These are phyloP conservation scores for Quambalaria eucalypti DNA, from an alignment of 1,284 basidiomycete species.

Conservation along the genomic window DNA sequence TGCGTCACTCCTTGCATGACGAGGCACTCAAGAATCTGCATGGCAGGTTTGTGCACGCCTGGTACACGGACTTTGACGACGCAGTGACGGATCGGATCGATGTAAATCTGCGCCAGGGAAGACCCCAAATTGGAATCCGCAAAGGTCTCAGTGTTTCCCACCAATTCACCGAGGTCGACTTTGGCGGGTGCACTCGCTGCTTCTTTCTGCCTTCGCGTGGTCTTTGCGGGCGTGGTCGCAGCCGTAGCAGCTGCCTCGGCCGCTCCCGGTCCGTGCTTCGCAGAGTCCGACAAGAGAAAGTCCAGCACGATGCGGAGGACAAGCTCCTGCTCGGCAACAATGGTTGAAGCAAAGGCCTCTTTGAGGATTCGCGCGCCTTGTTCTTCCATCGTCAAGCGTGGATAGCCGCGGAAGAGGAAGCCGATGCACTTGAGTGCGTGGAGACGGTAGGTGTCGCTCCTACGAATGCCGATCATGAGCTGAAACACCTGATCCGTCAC, in stretches of 20 bases:
- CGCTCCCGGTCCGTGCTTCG: neutral
- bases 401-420: constrained; percentile 83
- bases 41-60: constrained; percentile 68
- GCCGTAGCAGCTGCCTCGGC: constrained; percentile 5
- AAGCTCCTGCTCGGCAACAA: constrained; percentile 63
- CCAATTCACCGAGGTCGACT: constrained; percentile 67
- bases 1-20: constrained; percentile 91
- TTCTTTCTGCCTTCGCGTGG: neutral
- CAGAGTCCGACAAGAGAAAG: constrained; percentile 21
- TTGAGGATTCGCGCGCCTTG: constrained; percentile 79
- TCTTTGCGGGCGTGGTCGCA: constrained; percentile 11
- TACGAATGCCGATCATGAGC: constrained; percentile 61
- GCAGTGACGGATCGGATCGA: constrained; percentile 69
- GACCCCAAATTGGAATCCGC: constrained; percentile 95
- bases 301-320: constrained; percentile 81
- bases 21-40: constrained; percentile 83
- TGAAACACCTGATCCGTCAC: constrained; percentile 74
- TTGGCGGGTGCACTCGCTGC: constrained; percentile 8
- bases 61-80: constrained; percentile 51
- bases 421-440: constrained; percentile 68
- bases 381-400: constrained; percentile 72
- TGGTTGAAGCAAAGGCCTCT: constrained; percentile 63
- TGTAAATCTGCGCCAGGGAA: constrained; percentile 82
- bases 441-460: constrained; percentile 55
- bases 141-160: constrained; percentile 86